Conservation (phyloP, 2,329 filamentous ascomycete species). For the Fusarium sp. region DNA sequence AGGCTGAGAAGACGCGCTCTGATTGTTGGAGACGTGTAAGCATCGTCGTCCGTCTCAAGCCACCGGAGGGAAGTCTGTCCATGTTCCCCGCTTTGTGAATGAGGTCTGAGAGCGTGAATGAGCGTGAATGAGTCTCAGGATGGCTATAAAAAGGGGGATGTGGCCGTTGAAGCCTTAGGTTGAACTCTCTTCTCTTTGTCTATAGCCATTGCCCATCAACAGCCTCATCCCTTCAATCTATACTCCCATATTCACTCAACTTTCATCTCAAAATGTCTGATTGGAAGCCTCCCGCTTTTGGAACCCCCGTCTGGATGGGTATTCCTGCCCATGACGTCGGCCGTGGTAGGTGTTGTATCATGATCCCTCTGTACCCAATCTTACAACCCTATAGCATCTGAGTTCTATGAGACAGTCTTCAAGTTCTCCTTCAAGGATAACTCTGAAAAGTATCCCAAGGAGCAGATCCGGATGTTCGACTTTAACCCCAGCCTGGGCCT, state of each 20-base stretch:
- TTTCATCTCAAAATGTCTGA: constrained; percentile 36
- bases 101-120: constrained; percentile 2
- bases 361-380: neutral
- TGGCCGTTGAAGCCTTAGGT: neutral
- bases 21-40: constrained; percentile 34
- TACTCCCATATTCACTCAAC: neutral
- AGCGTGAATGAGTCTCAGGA: neutral
- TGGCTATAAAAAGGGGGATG: constrained; percentile 31
- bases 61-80: constrained; percentile 36
- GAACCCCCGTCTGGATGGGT: constrained; percentile 45
- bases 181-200: constrained; percentile 3
- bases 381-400: constrained; percentile 30
- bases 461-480: constrained; percentile 44
- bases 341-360: constrained; percentile 35
- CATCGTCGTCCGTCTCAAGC: constrained; percentile 33
- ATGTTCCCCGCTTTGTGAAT: constrained; percentile 7
- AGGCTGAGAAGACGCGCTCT: constrained; percentile 35
- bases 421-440: constrained; percentile 41
- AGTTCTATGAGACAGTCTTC: constrained; percentile 48
- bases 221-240: neutral
- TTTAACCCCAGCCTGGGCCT: constrained; percentile 46
- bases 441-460: constrained; percentile 17
- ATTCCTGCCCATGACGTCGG: constrained; percentile 45
- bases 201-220: neutral
- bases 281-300: constrained; percentile 47